Percentiles rank a stretch among this genome's conserved stretches.
Conservation (phyloP, 345 rosid species). For the Murraya paniculata region DNA sequence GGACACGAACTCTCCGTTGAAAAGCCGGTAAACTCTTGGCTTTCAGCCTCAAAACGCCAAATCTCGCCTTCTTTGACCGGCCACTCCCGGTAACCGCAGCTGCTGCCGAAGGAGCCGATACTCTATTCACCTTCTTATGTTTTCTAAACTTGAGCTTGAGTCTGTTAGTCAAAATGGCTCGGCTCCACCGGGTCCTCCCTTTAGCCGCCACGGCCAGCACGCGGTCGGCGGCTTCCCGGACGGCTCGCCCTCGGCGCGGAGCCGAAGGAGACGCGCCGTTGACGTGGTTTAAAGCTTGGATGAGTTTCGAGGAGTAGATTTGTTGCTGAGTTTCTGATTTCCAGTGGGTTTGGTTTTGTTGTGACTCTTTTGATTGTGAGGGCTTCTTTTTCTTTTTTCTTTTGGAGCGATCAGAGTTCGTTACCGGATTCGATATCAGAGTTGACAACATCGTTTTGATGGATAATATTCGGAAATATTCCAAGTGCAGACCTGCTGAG, state of each 20-base stretch:
- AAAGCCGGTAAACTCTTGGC: conserved; percentile 64
- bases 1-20: conserved; percentile 72
- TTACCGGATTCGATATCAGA: conserved; percentile 38
- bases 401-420: conserved; percentile 48
- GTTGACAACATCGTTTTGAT: conserved; percentile 24
- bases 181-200: conserved; percentile 88
- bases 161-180: conserved; percentile 73
- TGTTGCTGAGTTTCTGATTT: conserved; percentile 76
- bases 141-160: conserved; percentile 81
- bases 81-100: conserved; percentile 20
- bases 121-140: conserved; percentile 47
- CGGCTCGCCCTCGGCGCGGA: conserved; percentile 59
- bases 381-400: conserved; percentile 70
- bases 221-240: conserved; percentile 80
- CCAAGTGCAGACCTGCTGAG: background rate
- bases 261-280: conserved; percentile 36
- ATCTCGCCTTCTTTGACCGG: conserved; percentile 64
- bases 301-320: conserved; percentile 78
- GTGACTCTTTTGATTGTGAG: conserved; percentile 14
- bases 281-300: conserved; percentile 57
- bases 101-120: conserved; percentile 14
- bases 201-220: conserved; percentile 81
- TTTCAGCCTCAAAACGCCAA: conserved; percentile 59
- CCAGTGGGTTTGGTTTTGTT: conserved; percentile 50
- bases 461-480: background rate